phyloP scores from a whole-genome alignment of 1,284 basidiomycete genomes.

The Cutaneotrichosporon daszewskae region DNA sequence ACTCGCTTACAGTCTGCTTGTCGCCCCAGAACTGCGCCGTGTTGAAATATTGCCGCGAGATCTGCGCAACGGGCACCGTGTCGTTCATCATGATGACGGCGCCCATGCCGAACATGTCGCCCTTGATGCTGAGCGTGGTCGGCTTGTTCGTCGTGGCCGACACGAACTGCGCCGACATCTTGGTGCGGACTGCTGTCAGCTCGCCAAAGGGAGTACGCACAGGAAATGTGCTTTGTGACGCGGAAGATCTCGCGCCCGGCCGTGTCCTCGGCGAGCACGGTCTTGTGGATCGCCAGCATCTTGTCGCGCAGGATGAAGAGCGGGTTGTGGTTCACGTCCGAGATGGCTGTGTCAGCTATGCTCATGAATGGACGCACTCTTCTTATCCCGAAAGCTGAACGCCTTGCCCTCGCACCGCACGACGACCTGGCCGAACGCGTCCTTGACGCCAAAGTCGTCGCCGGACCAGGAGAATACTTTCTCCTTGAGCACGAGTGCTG shows the following conservation, averaged over 20 bases:
- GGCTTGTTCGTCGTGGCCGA: slow-evolving; percentile 27
- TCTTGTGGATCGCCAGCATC: slow-evolving; percentile 30
- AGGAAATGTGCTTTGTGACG: slow-evolving; percentile 27
- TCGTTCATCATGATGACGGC: slow-evolving; percentile 31
- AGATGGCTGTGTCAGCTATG: slow-evolving; percentile 27
- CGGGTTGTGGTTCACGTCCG: slow-evolving; percentile 29
- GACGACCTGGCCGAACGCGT: slow-evolving; percentile 32
- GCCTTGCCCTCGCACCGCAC: slow-evolving; percentile 34
- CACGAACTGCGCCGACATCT: slow-evolving; percentile 38
- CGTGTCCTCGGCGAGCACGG: slow-evolving; percentile 30
- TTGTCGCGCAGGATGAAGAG: slow-evolving; percentile 39
- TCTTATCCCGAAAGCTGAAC: slow-evolving; percentile 36
- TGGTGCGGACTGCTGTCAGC: slow-evolving; percentile 28
- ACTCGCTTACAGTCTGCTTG: slow-evolving; percentile 36
- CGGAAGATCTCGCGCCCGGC: slow-evolving; percentile 33
- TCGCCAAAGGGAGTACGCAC: slow-evolving; percentile 21
- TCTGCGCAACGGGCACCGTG: slow-evolving; percentile 35
- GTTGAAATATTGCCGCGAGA: slow-evolving; percentile 35
- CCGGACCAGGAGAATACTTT: slow-evolving; percentile 39
- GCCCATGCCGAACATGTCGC: slow-evolving; percentile 40
- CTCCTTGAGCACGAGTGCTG: slow-evolving; percentile 43
- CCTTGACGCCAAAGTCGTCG: slow-evolving; percentile 41
- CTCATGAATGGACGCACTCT: slow-evolving; percentile 22
- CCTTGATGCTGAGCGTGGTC: slow-evolving; percentile 28
- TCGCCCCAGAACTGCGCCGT: slow-evolving; percentile 32